Conservation (phyloP, 2,329 filamentous ascomycete species). For the Dothistroma septosporum region DNA sequence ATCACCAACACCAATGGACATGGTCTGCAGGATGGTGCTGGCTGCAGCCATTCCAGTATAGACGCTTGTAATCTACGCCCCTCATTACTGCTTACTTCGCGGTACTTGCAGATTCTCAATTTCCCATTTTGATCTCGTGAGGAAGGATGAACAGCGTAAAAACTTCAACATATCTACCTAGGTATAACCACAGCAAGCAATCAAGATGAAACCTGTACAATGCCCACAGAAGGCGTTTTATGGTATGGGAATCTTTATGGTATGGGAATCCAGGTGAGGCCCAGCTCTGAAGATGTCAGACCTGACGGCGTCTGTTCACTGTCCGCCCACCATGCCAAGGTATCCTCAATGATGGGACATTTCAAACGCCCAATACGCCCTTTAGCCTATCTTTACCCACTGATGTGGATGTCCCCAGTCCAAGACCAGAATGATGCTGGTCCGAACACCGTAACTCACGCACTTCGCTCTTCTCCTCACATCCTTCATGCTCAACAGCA, state of each 20-base stretch:
- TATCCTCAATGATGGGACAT: not conserved
- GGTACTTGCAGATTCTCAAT: too few species aligned
- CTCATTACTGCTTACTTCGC: too few species aligned
- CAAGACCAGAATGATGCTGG: not conserved
- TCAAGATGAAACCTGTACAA: not conserved
- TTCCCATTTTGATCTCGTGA: too few species aligned
- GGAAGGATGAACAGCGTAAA: not conserved
- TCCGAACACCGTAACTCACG: not conserved
- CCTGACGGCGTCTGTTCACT: not conserved
- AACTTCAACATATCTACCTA: conserved; percentile 3
- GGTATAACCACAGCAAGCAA: not conserved
- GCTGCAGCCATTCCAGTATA: too few species aligned
- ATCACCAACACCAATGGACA: too few species aligned
- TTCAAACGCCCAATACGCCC: not conserved
- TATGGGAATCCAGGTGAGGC: not conserved
- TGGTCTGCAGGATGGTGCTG: too few species aligned
- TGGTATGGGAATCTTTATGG: too few species aligned
- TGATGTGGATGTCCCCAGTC: not conserved
- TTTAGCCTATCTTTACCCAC: not conserved
- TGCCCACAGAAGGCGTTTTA: not conserved
- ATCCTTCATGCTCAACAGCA: conserved; percentile 62
- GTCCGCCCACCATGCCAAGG: not conserved
- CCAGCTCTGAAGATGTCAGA: not conserved
- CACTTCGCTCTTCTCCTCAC: not conserved
- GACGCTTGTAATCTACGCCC: too few species aligned